phyloP scores from a whole-genome alignment of 176 grass and related monocot species.

The Thinopyrum elongatum region DNA sequence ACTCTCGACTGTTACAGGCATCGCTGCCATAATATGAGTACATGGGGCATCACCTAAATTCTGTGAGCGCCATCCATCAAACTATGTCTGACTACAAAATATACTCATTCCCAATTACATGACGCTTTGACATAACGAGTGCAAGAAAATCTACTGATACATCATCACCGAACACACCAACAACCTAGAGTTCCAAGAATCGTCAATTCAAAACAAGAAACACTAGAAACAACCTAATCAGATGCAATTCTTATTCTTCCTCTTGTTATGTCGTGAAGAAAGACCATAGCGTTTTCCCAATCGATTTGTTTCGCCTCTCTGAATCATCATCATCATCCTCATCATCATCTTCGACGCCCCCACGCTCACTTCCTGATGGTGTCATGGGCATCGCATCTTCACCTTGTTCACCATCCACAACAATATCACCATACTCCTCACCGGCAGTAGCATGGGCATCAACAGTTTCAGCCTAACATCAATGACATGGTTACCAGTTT shows the following conservation, averaged over 20 bases:
- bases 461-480: slow-evolving; percentile 39
- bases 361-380: slow-evolving; percentile 46
- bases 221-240: slow-evolving; percentile 43
- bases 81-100: slow-evolving; percentile 42
- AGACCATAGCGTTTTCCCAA: slow-evolving; percentile 86
- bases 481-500: neutral
- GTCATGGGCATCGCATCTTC: slow-evolving; percentile 54
- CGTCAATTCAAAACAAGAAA: slow-evolving; percentile 51
- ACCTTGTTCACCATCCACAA: slow-evolving; percentile 13
- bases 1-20: slow-evolving; percentile 32
- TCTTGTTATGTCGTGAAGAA: slow-evolving; percentile 83
- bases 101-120: slow-evolving; percentile 53
- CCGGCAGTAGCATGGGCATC: slow-evolving; percentile 32
- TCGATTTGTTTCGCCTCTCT: slow-evolving; percentile 53
- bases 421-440: slow-evolving; percentile 28
- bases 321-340: slow-evolving; percentile 42
- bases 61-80: slow-evolving; percentile 40
- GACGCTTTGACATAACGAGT: slow-evolving; percentile 20
- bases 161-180: slow-evolving; percentile 36
- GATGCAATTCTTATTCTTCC: slow-evolving; percentile 11
- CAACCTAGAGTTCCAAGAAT: slow-evolving; percentile 45
- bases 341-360: slow-evolving; percentile 40
- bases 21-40: slow-evolving; percentile 9
- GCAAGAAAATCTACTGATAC: slow-evolving; percentile 37
- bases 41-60: slow-evolving; percentile 43